Base-by-base conservation (phyloP, 2,329 filamentous ascomycete genomes). In the Beauveria scarabaeidicola region DNA sequence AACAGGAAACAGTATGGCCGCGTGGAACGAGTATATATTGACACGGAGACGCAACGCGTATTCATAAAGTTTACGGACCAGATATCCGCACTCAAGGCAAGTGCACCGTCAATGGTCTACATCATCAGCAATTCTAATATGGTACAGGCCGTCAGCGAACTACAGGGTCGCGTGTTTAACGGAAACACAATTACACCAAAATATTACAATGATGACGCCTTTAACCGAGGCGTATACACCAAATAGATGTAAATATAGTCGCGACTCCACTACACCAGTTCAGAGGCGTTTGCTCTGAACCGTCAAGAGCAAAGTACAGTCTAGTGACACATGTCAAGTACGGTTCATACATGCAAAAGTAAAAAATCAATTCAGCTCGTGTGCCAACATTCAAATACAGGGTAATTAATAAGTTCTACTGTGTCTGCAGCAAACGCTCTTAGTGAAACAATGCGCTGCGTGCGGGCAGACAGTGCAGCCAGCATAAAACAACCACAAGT, bases 31-130 rank as follows among this genome's bases (percentile, higher is more conserved):
- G 78, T 96, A 19, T 87, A 87, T 68, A 86, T 97, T 61, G 84
- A 90, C 68, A 78, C 84, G 48, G 76, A 81, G 64, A 78, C 78
- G 52, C 74, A 78, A 13, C 83, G 85, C 57, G 94, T 99, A 5
- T 97, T 96, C 72, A 91, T 99, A 72, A 90, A 95, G 71, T 99
- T 97, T 70, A 93, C 90, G 2, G 89, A 88, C 65, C 84, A 87
- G 67, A 78, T 97, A 58, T 94, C 89, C 50, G 94, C 91, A 15
- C 75, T 97, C 61, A 82, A 91, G 66, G 90, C 92, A 79, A 76
- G 55, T 41, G 25, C 10, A 21, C 5, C 25, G 15, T 5, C 21
- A 13, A 17, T 5, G 17, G 7, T 17, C 5, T 5, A 36, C 8
- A 10, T 11, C 2, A 15, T 53, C 10, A 19, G 46, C 52, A 21